Conservation (phyloP, 23 red algal genomes). For the Pyropia yezoensis region DNA sequence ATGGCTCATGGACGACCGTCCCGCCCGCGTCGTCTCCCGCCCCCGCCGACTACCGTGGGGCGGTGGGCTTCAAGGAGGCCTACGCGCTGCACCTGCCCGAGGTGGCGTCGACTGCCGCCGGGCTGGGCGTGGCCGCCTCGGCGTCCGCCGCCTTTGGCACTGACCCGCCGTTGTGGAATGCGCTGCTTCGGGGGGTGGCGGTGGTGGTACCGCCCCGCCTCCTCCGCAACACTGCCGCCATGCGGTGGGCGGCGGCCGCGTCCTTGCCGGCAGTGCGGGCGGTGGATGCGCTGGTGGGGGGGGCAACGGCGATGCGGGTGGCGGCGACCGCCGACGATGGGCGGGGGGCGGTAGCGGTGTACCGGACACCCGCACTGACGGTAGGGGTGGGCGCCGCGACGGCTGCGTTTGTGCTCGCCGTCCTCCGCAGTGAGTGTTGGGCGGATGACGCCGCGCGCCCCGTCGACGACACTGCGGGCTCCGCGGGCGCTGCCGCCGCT, state of each 20-base stretch:
- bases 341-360: conserved; percentile 6
- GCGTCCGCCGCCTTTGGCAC: conserved; percentile 65
- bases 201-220: conserved; percentile 9
- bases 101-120: conserved; percentile 22
- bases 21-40: conserved; percentile 22
- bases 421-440: too few relatives aligned
- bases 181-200: conserved; percentile 47
- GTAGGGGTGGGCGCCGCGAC: conserved; percentile 65
- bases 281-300: conserved; percentile 59
- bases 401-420: conserved; percentile 35
- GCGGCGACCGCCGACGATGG: conserved; percentile 6
- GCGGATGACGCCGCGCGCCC: too few relatives aligned
- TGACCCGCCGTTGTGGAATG: conserved; percentile 68
- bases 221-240: conserved; percentile 22
- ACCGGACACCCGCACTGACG: conserved; percentile 41
- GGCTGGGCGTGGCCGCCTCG: not conserved
- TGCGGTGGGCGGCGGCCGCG: conserved; percentile 31
- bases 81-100: conserved; percentile 78
- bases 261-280: conserved; percentile 50
- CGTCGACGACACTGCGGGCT: too few relatives aligned
- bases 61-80: conserved; percentile 14
- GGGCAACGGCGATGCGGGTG: conserved; percentile 51
- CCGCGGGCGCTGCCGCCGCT: too few relatives aligned
- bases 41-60: conserved; percentile 42
- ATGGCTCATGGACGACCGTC: not conserved